A percentile compares a stretch with the other conserved stretches of the same genome.
Evolutionary conservation across 1,284 basidiomycete genomes (phyloP).

Genomic region (Moesziomyces antarcticus): DNA sequence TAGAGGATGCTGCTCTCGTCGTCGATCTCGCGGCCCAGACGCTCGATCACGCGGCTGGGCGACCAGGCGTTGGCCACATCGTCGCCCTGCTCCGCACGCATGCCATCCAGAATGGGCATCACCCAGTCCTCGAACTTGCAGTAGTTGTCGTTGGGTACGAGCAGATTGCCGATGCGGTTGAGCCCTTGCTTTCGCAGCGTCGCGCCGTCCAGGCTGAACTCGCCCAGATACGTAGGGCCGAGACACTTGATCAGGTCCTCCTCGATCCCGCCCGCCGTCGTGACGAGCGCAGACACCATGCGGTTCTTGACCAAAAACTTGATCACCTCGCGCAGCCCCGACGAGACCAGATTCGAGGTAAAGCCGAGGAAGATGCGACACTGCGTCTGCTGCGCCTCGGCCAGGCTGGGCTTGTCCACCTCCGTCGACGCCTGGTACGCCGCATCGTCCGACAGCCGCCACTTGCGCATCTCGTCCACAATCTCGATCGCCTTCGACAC

Average conservation of each 20-base stretch:
- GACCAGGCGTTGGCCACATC: constrained; percentile 77
- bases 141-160: constrained; percentile 99
- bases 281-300: constrained; percentile 89
- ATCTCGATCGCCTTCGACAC: constrained; percentile 88
- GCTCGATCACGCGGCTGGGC: constrained; percentile 89
- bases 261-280: constrained; percentile 97
- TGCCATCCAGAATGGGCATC: constrained; percentile 87
- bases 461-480: constrained; percentile 80
- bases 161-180: constrained; percentile 97
- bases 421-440: constrained; percentile 41
- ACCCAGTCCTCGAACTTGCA: constrained; percentile 99
- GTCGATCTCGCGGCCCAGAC: constrained; percentile 94
- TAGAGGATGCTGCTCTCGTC: constrained; percentile 94
- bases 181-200: constrained; percentile 84
- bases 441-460: constrained; percentile 51
- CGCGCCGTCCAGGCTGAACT: constrained; percentile 89
- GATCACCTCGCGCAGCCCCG: constrained; percentile 92
- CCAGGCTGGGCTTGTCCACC: constrained; percentile 51
- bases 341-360: constrained; percentile 98
- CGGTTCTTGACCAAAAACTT: constrained; percentile 92
- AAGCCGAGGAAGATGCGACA: constrained; percentile 96
- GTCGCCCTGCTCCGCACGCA: constrained; percentile 90
- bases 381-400: constrained; percentile 74
- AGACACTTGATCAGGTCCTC: constrained; percentile 99
- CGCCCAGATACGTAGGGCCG: constrained; percentile 89